These are phyloP conservation scores for Stagonosporopsis rhizophila DNA, from an alignment of 2,329 filamentous ascomycete species.

Conservation along the genomic window DNA sequence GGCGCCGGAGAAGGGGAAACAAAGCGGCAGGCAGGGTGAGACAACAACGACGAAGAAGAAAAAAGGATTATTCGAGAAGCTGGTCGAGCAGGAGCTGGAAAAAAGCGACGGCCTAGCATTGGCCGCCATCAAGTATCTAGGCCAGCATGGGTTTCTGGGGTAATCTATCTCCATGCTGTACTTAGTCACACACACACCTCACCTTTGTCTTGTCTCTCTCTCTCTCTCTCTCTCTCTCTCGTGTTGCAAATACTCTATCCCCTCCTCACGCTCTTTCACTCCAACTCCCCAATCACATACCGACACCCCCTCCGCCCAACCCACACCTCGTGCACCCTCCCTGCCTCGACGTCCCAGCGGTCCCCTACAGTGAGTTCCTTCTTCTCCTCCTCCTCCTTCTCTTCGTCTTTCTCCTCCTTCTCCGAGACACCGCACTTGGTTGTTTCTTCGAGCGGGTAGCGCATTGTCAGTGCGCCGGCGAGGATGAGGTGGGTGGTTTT, in stretches of 20 bases:
- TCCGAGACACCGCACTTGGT: too few species aligned
- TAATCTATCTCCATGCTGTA: slow-evolving; percentile 4
- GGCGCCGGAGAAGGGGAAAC: not conserved
- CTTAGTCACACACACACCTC: too few species aligned
- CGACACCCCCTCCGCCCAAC: slow-evolving; percentile 71
- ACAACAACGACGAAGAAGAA: slow-evolving; percentile 22
- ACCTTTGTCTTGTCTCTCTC: too few species aligned
- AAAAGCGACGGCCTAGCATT: slow-evolving; percentile 53
- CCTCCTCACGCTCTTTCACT: too few species aligned
- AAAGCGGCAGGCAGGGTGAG: slow-evolving; percentile 8
- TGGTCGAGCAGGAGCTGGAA: slow-evolving; percentile 56
- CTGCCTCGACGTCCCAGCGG: slow-evolving; percentile 71
- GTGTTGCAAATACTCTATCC: too few species aligned
- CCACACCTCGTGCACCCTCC: slow-evolving; percentile 72
- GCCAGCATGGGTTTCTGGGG: slow-evolving; percentile 52
- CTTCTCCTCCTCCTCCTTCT: slow-evolving; percentile 58
- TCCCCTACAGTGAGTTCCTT: slow-evolving; percentile 67
- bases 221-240: too few species aligned
- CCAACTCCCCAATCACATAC: slow-evolving; percentile 67
- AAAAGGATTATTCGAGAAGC: slow-evolving; percentile 38
- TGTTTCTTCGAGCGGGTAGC: too few species aligned
- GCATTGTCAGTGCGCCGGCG: slow-evolving; percentile 69
- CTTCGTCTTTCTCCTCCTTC: slow-evolving; percentile 56
- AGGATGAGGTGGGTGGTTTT: slow-evolving; percentile 75
- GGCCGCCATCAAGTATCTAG: slow-evolving; percentile 56